Evolutionary conservation across 78 protist species (phyloP).

Genomic region (Cavenderia fasciculata): DNA sequence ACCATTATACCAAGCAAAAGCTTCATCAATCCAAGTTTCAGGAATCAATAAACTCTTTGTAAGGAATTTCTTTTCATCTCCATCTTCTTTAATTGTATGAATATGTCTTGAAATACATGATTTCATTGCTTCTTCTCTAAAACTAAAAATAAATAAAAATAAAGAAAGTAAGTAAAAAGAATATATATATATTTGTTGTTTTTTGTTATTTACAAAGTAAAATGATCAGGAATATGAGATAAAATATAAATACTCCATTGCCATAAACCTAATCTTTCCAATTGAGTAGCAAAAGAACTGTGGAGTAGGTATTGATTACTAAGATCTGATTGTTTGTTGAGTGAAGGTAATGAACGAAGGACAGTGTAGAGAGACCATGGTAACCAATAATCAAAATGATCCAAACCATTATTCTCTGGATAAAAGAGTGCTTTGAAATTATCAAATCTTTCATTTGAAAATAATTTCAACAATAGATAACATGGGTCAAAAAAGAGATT

Average conservation of each 20-base stretch:
- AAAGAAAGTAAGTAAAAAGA: neutral
- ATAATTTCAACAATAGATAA: slow-evolving; percentile 40
- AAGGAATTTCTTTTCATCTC: slow-evolving; percentile 12
- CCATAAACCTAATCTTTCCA: slow-evolving; percentile 73
- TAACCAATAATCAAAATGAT: slow-evolving; percentile 35
- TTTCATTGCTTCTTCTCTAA: slow-evolving; percentile 63
- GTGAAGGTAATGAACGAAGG: slow-evolving; percentile 22
- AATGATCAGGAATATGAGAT: slow-evolving; percentile 17
- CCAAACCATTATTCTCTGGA: slow-evolving; percentile 41
- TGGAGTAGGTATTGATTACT: slow-evolving; percentile 32
- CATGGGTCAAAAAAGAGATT: slow-evolving; percentile 20
- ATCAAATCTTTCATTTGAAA: neutral
- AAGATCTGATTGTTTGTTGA: slow-evolving; percentile 34
- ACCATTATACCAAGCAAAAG: slow-evolving; percentile 30
- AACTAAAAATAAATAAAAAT: neutral
- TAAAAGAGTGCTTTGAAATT: slow-evolving; percentile 17
- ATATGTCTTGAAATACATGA: slow-evolving; percentile 32
- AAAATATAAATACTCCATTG: slow-evolving; percentile 76
- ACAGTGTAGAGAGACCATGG: slow-evolving; percentile 48
- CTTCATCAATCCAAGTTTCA: slow-evolving; percentile 58
- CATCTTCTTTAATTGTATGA: neutral
- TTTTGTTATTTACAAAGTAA: neutral
- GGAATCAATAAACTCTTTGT: slow-evolving; percentile 16
- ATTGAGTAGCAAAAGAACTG: slow-evolving; percentile 61
- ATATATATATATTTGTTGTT: neutral